Percentiles rank a stretch among this genome's conserved stretches.
Conservation (phyloP, 129 eudicot genomes). For the Tanacetum coccineum region DNA sequence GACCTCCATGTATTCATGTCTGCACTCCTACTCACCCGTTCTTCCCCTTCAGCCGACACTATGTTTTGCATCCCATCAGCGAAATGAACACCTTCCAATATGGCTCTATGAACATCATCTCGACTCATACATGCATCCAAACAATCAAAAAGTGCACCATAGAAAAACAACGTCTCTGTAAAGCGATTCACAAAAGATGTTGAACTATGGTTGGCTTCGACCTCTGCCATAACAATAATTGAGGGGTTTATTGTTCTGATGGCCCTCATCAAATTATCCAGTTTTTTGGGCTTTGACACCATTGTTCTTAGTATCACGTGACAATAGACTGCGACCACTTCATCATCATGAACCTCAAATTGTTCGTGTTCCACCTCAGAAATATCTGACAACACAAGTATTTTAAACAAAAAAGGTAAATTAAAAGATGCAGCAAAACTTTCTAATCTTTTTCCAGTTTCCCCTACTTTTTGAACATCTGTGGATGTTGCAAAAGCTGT, state of each 20-base stretch:
- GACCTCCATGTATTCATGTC: slow-evolving; percentile 56
- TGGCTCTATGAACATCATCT: slow-evolving; percentile 26
- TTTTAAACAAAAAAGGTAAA: slow-evolving; percentile 45
- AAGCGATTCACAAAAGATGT: slow-evolving; percentile 53
- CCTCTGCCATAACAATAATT: slow-evolving; percentile 47
- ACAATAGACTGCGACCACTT: slow-evolving; percentile 42
- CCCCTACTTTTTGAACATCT: slow-evolving; percentile 27
- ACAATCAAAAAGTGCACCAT: slow-evolving; percentile 51
- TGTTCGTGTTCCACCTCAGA: slow-evolving; percentile 35
- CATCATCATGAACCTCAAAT: slow-evolving; percentile 36
- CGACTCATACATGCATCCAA: slow-evolving; percentile 47
- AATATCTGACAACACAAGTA: slow-evolving; percentile 41
- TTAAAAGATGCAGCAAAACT: slow-evolving; percentile 44
- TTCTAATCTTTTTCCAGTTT: slow-evolving; percentile 43
- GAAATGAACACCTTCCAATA: slow-evolving; percentile 41
- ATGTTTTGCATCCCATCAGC: slow-evolving; percentile 49
- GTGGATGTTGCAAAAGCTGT: slow-evolving; percentile 37
- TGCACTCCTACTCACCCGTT: slow-evolving; percentile 42
- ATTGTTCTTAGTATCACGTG: slow-evolving; percentile 38
- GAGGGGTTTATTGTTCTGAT: slow-evolving; percentile 41
- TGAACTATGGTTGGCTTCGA: slow-evolving; percentile 60
- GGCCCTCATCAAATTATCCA: slow-evolving; percentile 43
- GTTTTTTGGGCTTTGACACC: slow-evolving; percentile 38
- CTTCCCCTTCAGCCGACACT: slow-evolving; percentile 50
- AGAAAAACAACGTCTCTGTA: slow-evolving; percentile 45